Evolutionary conservation across 2,329 filamentous ascomycete genomes (phyloP).

Genomic region (Colletotrichum tropicicola): DNA sequence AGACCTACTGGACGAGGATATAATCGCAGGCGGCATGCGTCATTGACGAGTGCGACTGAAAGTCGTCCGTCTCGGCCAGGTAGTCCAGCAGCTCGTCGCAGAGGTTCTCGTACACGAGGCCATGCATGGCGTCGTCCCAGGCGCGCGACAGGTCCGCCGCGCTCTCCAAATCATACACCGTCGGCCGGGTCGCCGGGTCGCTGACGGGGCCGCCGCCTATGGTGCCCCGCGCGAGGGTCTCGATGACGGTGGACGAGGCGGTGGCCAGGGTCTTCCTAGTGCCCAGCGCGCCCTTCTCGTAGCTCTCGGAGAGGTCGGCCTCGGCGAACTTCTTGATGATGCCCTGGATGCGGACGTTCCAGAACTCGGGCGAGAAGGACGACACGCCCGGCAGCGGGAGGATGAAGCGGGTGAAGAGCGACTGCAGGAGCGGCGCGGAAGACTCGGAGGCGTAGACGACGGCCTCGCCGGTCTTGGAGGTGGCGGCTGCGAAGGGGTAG

Average conservation of each 20-base stretch:
- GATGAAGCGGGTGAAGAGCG: constrained; percentile 71
- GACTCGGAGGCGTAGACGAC: constrained; percentile 44
- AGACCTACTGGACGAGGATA: constrained; percentile 73
- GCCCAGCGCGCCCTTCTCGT: constrained; percentile 80
- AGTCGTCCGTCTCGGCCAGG: constrained; percentile 65
- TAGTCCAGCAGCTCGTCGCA: constrained; percentile 72
- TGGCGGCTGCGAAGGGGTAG: constrained; percentile 66
- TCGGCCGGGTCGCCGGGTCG: constrained; percentile 25
- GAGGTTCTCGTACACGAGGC: constrained; percentile 73
- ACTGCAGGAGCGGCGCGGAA: constrained; percentile 73
- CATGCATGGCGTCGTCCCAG: constrained; percentile 74
- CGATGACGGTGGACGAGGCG: constrained; percentile 73
- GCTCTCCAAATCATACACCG: constrained; percentile 65
- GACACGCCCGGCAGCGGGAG: constrained; percentile 73
- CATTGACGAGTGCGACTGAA: constrained; percentile 70
- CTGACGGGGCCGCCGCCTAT: constrained; percentile 65
- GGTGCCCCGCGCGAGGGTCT: constrained; percentile 73
- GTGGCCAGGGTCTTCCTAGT: constrained; percentile 80
- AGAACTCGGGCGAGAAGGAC: constrained; percentile 71
- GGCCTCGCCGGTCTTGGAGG: background rate
- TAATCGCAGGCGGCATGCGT: constrained; percentile 73
- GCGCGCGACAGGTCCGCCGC: constrained; percentile 69
- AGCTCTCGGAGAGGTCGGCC: constrained; percentile 80
- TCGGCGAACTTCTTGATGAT: constrained; percentile 70
- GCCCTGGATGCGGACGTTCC: constrained; percentile 67